A percentile compares a stretch with the other conserved stretches of the same genome.
These are phyloP conservation scores for Chamaecrista fasciculata DNA, from an alignment of 306 rosid species.

Conservation along the genomic window DNA sequence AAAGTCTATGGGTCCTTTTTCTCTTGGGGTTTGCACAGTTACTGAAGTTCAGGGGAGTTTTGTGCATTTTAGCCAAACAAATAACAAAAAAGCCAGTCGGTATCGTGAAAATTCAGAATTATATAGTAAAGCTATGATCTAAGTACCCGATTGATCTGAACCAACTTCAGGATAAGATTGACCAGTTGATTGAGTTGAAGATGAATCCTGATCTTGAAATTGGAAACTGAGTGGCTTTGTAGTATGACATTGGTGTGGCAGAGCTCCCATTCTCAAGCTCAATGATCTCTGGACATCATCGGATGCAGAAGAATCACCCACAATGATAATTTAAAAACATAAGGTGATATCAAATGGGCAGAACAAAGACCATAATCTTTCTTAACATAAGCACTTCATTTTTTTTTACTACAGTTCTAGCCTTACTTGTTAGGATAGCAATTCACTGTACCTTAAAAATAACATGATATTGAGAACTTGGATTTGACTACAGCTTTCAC, in stretches of 20 bases:
- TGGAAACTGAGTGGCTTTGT: slow-evolving; percentile 42
- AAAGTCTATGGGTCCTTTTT: too few species aligned
- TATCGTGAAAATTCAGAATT: background rate
- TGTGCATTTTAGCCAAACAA: too few species aligned
- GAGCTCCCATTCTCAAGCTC: slow-evolving; percentile 46
- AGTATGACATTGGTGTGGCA: slow-evolving; percentile 39
- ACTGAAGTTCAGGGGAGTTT: too few species aligned
- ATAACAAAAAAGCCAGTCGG: background rate
- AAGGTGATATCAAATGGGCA: slow-evolving; percentile 22
- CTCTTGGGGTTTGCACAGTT: too few species aligned
- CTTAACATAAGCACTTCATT: slow-evolving; percentile 35
- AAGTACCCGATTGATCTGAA: slow-evolving; percentile 47
- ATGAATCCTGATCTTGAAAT: slow-evolving; percentile 60
- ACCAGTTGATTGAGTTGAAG: slow-evolving; percentile 63
- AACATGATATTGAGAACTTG: slow-evolving; percentile 20
- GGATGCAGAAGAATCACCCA: slow-evolving; percentile 38
- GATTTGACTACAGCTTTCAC: slow-evolving; percentile 18
- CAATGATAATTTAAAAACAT: slow-evolving; percentile 25
- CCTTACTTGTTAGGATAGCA: slow-evolving; percentile 20
- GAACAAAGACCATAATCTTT: slow-evolving; percentile 36
- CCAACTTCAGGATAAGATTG: slow-evolving; percentile 49
- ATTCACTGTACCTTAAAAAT: slow-evolving; percentile 26
- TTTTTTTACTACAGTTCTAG: slow-evolving; percentile 29
- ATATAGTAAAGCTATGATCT: background rate
- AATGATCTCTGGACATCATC: slow-evolving; percentile 43